Conservation (phyloP, 495 filamentous ascomycete species). For the Trichoderma erinaceum region DNA sequence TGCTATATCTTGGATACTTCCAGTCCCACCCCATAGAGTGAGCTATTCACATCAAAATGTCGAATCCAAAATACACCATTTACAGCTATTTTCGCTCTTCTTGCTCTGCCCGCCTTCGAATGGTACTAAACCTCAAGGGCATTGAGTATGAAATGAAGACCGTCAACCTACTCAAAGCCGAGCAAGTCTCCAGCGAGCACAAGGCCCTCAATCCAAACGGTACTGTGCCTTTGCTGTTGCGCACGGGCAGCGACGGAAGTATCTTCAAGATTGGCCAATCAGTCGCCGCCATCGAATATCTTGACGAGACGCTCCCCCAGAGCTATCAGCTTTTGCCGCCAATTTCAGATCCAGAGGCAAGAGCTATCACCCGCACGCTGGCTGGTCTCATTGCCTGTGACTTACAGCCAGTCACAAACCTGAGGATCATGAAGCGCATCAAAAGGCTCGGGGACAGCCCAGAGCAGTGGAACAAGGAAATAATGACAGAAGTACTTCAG, state of each 20-base stretch:
- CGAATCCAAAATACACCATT: conserved; percentile 29
- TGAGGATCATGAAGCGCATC: conserved; percentile 15
- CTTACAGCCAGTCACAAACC: conserved; percentile 17
- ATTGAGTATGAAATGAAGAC: conserved; percentile 37
- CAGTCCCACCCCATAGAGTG: not conserved
- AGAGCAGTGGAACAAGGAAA: conserved; percentile 15
- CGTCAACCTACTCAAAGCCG: conserved; percentile 42
- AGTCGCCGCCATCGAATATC: conserved; percentile 48
- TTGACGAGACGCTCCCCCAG: conserved; percentile 41
- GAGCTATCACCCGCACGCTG: conserved; percentile 51
- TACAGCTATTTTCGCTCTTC: conserved; percentile 53
- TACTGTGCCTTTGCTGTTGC: conserved; percentile 46
- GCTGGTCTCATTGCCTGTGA: conserved; percentile 28
- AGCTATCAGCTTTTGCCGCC: conserved; percentile 33
- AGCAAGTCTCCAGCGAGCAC: conserved; percentile 30
- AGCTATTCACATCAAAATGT: not conserved
- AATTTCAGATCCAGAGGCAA: conserved; percentile 33
- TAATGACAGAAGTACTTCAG: conserved; percentile 28
- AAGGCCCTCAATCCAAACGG: conserved; percentile 23
- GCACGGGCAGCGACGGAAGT: conserved; percentile 21
- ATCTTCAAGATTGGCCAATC: conserved; percentile 44
- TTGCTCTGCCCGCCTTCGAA: conserved; percentile 49
- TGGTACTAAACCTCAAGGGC: conserved; percentile 42
- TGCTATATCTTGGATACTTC: not conserved
- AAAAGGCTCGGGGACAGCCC: not conserved